Base-by-base conservation (phyloP, 2,329 filamentous ascomycete genomes). In the Colletotrichum noveboracense region DNA sequence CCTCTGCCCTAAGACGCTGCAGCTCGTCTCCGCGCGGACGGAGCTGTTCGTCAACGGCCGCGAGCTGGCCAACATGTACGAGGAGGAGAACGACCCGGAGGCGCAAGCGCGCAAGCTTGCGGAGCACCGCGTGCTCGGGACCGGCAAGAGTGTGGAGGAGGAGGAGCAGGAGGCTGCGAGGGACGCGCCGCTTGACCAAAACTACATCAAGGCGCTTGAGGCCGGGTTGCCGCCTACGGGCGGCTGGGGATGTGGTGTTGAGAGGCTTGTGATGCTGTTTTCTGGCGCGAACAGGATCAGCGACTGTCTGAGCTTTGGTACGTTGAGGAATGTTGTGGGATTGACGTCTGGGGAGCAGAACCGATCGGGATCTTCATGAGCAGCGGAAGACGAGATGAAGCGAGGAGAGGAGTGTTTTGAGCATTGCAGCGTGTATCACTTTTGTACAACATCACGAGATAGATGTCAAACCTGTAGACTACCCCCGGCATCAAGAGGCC, bases 1-100 rank as follows among this genome's bases (percentile, higher is more conserved):
- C 85, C 80, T 89, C 24, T 95, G 96, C 82, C 90, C 92, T 0
- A 84, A 81, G 10, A 93, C 93, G 0, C 88, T 89, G 16, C 96
- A 98, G 82, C 85, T 90, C 10, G 92, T 98, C 2, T 94, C 95
- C 2, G 94, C 95, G 1, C 93, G 96, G 7, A 95, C 94, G 0
- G 96, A 98, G 85, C 90, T 98, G 26, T 98, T 98, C 85, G 91
- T 97, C 77, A 87, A 91, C 66, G 92, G 94, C 55, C 91, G 92
- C 70, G 97, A 99, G 82, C 89, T 98, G 36, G 95, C 96, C 76
- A 99, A 99, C 84, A 97, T 96, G 87, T 99, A 99, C 84, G 97
- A 99, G 84, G 97, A 99, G 85, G 97, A 99, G 83, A 99, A 99
- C 84, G 94, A 95, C 67, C 97, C 97, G 0, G 93, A 94, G 70